Conservation (phyloP, 2,329 filamentous ascomycete genomes). For the Fusarium sublunatum region DNA sequence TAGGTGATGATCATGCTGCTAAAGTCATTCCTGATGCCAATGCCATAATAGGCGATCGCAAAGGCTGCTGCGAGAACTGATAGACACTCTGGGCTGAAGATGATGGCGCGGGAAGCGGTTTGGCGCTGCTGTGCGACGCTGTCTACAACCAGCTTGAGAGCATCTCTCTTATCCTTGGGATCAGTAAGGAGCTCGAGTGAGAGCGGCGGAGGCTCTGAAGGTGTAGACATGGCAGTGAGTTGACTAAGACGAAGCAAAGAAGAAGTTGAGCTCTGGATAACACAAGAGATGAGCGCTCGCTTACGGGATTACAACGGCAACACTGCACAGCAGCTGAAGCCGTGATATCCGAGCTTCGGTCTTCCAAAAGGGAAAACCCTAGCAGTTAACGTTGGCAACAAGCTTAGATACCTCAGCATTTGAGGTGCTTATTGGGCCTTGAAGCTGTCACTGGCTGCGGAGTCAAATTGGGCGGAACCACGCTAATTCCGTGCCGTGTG, state of each 20-base stretch:
- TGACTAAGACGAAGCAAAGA: background rate
- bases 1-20: conserved; percentile 65
- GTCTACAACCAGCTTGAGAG: conserved; percentile 80
- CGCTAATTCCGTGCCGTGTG: conserved; percentile 35
- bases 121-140: conserved; percentile 86
- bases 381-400: background rate
- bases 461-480: conserved; percentile 25
- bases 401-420: conserved; percentile 34
- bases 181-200: conserved; percentile 65
- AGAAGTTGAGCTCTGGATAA: background rate
- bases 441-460: conserved; percentile 1
- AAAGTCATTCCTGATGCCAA: conserved; percentile 58
- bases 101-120: conserved; percentile 69
- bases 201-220: conserved; percentile 65
- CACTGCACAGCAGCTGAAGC: conserved; percentile 22
- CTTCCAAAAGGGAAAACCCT: conserved; percentile 34
- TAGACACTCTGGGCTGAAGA: conserved; percentile 69
- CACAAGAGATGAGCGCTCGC: conserved; percentile 5
- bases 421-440: conserved; percentile 4
- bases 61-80: conserved; percentile 56
- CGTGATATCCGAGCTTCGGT: conserved; percentile 42
- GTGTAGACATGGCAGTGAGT: conserved; percentile 15
- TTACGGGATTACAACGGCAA: conserved; percentile 28
- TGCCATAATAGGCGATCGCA: conserved; percentile 57
- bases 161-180: conserved; percentile 70